A percentile compares a stretch with the other conserved stretches of the same genome.
Evolutionary conservation across 148 eudicot species (phyloP).

Genomic region (Polygonum maritimum): DNA sequence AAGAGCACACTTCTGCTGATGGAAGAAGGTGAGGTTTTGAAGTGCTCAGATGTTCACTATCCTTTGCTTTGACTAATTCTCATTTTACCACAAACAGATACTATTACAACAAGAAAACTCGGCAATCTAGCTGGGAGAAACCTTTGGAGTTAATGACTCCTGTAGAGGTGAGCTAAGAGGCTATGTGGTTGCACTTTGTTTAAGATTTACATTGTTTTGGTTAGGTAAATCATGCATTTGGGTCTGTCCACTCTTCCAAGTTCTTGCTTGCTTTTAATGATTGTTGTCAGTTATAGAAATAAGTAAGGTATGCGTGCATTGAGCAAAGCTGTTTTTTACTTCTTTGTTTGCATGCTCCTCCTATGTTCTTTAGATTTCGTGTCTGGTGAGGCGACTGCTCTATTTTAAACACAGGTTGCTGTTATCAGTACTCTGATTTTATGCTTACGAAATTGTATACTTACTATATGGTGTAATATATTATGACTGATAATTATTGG

Average conservation of each 20-base stretch:
- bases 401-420: constrained; percentile 11
- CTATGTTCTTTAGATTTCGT: constrained; percentile 87
- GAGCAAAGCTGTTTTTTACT: constrained; percentile 41
- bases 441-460: neutral
- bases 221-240: constrained; percentile 14
- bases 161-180: constrained; percentile 60
- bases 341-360: constrained; percentile 82
- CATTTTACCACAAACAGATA: constrained; percentile 34
- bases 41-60: neutral
- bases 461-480: neutral
- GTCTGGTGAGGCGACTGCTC: constrained; percentile 81
- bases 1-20: constrained; percentile 68
- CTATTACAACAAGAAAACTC: constrained; percentile 85
- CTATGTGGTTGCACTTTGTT: constrained; percentile 11
- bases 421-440: neutral
- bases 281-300: constrained; percentile 19
- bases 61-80: neutral
- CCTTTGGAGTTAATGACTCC: constrained; percentile 95
- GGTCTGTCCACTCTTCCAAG: neutral
- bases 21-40: constrained; percentile 53
- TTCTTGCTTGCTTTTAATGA: neutral
- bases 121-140: constrained; percentile 97
- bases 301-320: constrained; percentile 18
- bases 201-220: neutral
- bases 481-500: neutral